Base-by-base conservation (phyloP, 2,329 filamentous ascomycete species). In the Nothopassalora personata region DNA sequence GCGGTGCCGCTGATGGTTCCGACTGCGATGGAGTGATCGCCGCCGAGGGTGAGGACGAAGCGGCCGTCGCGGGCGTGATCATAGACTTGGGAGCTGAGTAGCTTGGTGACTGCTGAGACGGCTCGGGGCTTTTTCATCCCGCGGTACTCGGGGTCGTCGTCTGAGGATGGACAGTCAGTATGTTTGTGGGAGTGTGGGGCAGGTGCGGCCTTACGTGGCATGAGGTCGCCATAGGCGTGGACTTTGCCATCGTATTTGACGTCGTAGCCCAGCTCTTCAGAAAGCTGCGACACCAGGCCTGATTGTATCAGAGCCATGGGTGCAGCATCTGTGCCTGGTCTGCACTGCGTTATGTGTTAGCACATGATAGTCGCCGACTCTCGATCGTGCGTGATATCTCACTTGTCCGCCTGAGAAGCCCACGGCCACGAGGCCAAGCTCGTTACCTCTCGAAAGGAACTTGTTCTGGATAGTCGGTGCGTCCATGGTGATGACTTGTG, bases 351-450 rank as follows among this genome's bases (percentile, higher is more conserved):
- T 8, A 45, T n/a, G 6, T 51, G 28, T 51, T n/a, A 51, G 53
- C 46, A 56, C n/a, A 31, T 39, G 49, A 11, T 15, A 31, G n/a
- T 27, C 23, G 68, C 53, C 60, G 48, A 28, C n/a, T n/a, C 19
- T 30, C 23, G 11, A 34, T 19, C 13, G 19, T 47, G 36, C 15
- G 34, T 34, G 43, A 23, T 39, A 33, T 57, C 66, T 51, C 85
- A 94, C 91, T 85, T 97, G 94, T 58, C 94, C 94, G 66, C 93
- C 93, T 56, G 91, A 96, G 80, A 97, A 99, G 63, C 93, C 93
- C 39, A 97, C 94, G 53, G 93, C 91, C 39, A 97, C 91, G 58
- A 99, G 84, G 63, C 93, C 94, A 64, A 99, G 82, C 71, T 97
- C 87, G 71, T 89, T 82, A 33, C 86, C 84, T 71, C 87, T 82